Percentiles rank a stretch among this genome's conserved stretches.
Conservation (phyloP, 2,329 filamentous ascomycete species). For the Aspergillus hiratsukae region DNA sequence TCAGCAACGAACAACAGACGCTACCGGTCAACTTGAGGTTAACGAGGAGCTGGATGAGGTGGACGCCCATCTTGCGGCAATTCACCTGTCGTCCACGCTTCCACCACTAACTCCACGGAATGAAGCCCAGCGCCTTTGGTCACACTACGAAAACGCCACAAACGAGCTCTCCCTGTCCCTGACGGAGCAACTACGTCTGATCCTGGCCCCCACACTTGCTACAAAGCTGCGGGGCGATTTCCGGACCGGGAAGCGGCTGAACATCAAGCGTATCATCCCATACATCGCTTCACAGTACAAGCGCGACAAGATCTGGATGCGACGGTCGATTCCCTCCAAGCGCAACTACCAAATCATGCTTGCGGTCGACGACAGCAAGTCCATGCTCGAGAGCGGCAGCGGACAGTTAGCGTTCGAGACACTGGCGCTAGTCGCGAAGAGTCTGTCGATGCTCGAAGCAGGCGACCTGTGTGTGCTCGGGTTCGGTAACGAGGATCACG, state of each 20-base stretch:
- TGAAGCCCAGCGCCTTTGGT: constrained; percentile 73
- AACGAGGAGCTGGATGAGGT: constrained; percentile 45
- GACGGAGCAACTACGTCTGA: constrained; percentile 91
- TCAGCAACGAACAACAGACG: constrained; percentile 23
- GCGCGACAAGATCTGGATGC: constrained; percentile 99
- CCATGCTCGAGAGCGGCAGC: constrained; percentile 79
- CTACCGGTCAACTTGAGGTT: constrained; percentile 39
- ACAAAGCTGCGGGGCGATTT: constrained; percentile 96
- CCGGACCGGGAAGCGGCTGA: constrained; percentile 94
- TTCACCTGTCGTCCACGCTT: constrained; percentile 59
- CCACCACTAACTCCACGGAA: constrained; percentile 44
- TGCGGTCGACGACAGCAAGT: constrained; percentile 91
- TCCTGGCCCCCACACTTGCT: constrained; percentile 87
- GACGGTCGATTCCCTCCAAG: constrained; percentile 84
- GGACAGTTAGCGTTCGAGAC: constrained; percentile 86
- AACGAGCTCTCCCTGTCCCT: constrained; percentile 82
- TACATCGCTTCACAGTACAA: constrained; percentile 99
- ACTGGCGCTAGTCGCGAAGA: constrained; percentile 82
- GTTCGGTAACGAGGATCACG: constrained; percentile 68
- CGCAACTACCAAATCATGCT: constrained; percentile 96
- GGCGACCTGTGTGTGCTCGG: constrained; percentile 89
- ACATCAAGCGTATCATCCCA: constrained; percentile 98
- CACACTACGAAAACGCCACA: constrained; percentile 75
- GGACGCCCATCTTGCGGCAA: constrained; percentile 61
- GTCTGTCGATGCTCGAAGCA: constrained; percentile 86